Percentiles rank a stretch among this genome's conserved stretches.
Conservation (phyloP, 2,329 filamentous ascomycete genomes). For the Colletotrichum ledebouriae region DNA sequence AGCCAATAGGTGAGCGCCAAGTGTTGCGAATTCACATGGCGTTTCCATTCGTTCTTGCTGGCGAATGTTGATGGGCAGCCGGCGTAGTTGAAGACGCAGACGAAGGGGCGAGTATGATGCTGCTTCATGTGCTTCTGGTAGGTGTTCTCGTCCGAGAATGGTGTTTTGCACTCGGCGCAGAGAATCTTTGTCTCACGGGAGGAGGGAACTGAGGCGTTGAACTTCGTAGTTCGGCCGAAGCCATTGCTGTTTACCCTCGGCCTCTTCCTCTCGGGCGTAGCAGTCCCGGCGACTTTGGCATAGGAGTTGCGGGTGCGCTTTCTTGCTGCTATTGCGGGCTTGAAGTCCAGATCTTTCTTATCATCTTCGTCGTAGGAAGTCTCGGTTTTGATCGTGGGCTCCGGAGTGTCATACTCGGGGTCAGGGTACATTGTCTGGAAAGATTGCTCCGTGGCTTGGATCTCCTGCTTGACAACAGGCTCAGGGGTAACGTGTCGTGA, state of each 20-base stretch:
- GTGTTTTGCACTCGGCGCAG: conserved; percentile 55
- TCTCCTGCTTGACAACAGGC: conserved; percentile 31
- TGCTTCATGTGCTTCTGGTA: conserved; percentile 66
- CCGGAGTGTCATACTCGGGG: conserved; percentile 41
- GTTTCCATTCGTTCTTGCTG: conserved; percentile 96
- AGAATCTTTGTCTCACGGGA: conserved; percentile 41
- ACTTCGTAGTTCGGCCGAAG: background rate
- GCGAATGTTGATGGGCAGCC: conserved; percentile 80
- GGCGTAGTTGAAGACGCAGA: conserved; percentile 83
- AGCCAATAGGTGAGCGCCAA: conserved; percentile 80
- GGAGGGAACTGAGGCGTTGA: conserved; percentile 11
- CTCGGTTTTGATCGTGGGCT: conserved; percentile 31
- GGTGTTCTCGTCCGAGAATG: conserved; percentile 60
- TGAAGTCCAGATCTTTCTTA: conserved; percentile 37
- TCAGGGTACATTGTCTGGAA: conserved; percentile 24
- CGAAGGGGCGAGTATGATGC: conserved; percentile 73
- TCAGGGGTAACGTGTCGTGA: conserved; percentile 34
- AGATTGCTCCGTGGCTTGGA: conserved; percentile 4
- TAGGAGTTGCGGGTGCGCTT: conserved; percentile 37
- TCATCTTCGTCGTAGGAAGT: conserved; percentile 11
- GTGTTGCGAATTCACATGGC: conserved; percentile 86
- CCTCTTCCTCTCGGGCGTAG: conserved; percentile 27
- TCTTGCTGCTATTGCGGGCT: conserved; percentile 22
- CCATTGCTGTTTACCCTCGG: conserved; percentile 21
- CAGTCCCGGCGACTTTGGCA: conserved; percentile 5